Evolutionary conservation across 1,284 basidiomycete species (phyloP), one percentile per base, ranked within the genome.

Genomic region (Ganoderma meredithae): DNA sequence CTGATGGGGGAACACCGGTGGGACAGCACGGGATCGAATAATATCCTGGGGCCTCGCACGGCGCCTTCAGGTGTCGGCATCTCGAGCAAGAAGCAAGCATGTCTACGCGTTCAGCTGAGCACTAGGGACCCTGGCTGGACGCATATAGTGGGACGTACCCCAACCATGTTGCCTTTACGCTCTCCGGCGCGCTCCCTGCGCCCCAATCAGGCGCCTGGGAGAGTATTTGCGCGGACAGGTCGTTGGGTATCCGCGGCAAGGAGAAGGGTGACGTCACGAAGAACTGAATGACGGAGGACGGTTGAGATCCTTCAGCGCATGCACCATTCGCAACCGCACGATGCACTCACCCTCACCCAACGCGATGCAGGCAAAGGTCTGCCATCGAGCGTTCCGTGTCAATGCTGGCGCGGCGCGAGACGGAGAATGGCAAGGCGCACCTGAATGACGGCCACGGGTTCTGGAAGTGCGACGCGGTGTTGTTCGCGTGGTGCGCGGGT

Each of bases 21-120:
- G 39, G 85, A 88, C 72, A 90, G 89, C 2, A 91, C 90, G 12
- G 92, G 92, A 75, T 94, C 92, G 71, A 91, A 90, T 15, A 94
- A 79, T n/a, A 93, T 82, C 22, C 89, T 82, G 3, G 88, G 79
- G 0, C 92, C 91, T 47, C 90, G 80, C 15, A 75, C 66, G 33
- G 81, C 79, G 55, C 75, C 79, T 52, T 64, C 70, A 58, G 68
- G 76, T 27, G 84, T 78, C 1, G 90, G 91, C 47, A 92, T 80
- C 78, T 93, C 90, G 49, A 93, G 82, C 2, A 93, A 79, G 77
- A 90, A 92, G 71, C 88, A 90, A 0, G 92, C 92, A 76, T 94
- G 92, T 7, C 78, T 79, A 47, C 19, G 36, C 49, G 9, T 52
- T 17, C n/a, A 3, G 31, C 47, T 27, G 3, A 52, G 19, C 60